Conservation (phyloP, 2,329 filamentous ascomycete genomes). For the Colletotrichum sp. region DNA sequence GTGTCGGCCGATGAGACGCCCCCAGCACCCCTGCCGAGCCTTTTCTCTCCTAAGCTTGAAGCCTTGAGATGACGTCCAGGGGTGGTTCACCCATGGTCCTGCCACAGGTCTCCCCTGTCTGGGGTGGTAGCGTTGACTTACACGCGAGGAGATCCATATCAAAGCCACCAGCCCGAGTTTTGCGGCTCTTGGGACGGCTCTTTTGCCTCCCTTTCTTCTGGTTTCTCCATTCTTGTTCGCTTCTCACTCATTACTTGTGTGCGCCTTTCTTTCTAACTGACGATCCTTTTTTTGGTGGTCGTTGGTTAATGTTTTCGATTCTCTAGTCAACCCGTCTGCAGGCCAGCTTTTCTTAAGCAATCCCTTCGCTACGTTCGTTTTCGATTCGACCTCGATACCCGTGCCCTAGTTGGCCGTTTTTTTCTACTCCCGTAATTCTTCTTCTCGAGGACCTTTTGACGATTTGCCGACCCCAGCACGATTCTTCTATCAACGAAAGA, state of each 20-base stretch:
- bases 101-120: background rate
- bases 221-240: slow-evolving; percentile 6
- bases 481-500: background rate
- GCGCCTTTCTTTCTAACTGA: slow-evolving; percentile 9
- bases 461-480: background rate
- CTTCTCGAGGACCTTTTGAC: background rate
- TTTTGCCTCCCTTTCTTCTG: background rate
- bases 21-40: slow-evolving; percentile 8
- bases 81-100: background rate
- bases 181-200: background rate
- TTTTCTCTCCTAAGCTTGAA: background rate
- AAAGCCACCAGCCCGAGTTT: background rate
- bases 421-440: background rate
- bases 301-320: background rate
- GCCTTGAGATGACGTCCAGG: background rate
- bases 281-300: slow-evolving; percentile 8
- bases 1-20: slow-evolving; percentile 17
- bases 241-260: slow-evolving; percentile 15
- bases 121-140: slow-evolving; percentile 3
- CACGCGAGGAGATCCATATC: slow-evolving; percentile 10
- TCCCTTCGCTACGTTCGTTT: slow-evolving; percentile 8
- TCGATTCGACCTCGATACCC: slow-evolving; percentile 1
- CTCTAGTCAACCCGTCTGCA: slow-evolving; percentile 12
- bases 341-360: slow-evolving; percentile 9
- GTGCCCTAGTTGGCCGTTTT: slow-evolving; percentile 9